Conservation (phyloP, 2,329 filamentous ascomycete species). For the Aureobasidium sp. region DNA sequence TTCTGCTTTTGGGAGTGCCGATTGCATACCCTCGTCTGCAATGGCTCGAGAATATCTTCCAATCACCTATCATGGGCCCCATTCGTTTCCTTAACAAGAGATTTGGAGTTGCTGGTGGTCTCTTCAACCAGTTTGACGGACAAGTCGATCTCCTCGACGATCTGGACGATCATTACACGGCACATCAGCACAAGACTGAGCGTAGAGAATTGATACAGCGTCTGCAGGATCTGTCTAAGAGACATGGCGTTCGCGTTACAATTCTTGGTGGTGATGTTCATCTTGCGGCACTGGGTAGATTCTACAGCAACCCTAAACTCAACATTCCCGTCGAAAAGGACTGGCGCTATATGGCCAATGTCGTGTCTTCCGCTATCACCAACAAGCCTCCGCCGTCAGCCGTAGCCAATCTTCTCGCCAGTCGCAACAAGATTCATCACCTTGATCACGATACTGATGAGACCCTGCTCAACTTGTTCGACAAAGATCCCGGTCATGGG, state of each 20-base stretch:
- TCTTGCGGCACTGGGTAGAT: slow-evolving; percentile 55
- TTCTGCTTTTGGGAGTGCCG: slow-evolving; percentile 62
- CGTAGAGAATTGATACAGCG: slow-evolving; percentile 64
- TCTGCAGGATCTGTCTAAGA: slow-evolving; percentile 53
- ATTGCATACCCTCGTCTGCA: slow-evolving; percentile 69
- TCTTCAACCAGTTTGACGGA: slow-evolving; percentile 94
- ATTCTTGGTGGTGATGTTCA: slow-evolving; percentile 61
- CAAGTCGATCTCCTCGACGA: slow-evolving; percentile 59
- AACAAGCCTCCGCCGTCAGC: slow-evolving; percentile 61
- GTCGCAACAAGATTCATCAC: slow-evolving; percentile 60
- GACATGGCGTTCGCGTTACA: slow-evolving; percentile 51
- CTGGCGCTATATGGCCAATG: slow-evolving; percentile 57
- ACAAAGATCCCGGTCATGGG: slow-evolving; percentile 48
- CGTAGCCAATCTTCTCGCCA: slow-evolving; percentile 57
- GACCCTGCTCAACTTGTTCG: slow-evolving; percentile 56
- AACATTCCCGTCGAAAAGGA: slow-evolving; percentile 52
- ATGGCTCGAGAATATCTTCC: slow-evolving; percentile 92
- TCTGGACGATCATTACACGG: slow-evolving; percentile 72
- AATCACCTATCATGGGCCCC: slow-evolving; percentile 77
- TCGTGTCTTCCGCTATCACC: slow-evolving; percentile 59
- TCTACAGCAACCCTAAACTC: slow-evolving; percentile 55
- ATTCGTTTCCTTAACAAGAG: slow-evolving; percentile 85
- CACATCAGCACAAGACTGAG: slow-evolving; percentile 83
- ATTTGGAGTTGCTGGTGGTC: slow-evolving; percentile 74
- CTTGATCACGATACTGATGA: slow-evolving; percentile 57